Base-by-base conservation (phyloP, 2,329 filamentous ascomycete genomes). In the Pseudogymnoascus sp. region DNA sequence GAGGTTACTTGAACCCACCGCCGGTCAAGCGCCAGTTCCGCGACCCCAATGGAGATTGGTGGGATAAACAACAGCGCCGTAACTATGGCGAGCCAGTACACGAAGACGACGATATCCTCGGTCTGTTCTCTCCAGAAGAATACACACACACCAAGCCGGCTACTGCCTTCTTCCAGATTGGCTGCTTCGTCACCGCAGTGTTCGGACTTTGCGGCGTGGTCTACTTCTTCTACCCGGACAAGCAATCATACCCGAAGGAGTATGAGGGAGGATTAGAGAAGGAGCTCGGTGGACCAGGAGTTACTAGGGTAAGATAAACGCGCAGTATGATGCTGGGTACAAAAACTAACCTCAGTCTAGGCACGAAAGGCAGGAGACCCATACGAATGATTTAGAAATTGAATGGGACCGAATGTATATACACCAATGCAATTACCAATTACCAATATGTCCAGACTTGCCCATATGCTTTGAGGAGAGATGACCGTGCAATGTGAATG, bases 41-140 rank as follows among this genome's bases (percentile, higher is more conserved):
- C 73, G 94, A 97, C 75, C 94, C 95, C 35, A 84, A 97, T 74
- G 93, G 77, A 72, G 87, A 90, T 72, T 99, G 91, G 91, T 97
- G 91, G 90, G 93, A 99, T 77, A 89, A 91, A 75, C 94, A 99
- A 78, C 94, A 97, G 76, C 87, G 92, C 73, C 86, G 94, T 71
- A 97, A 99, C 81, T 97, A 90, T 74, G 92, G 92, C 75, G 95
- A 99, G 76, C 90, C 93, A 11, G 85, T 96, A 59, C 93, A 99
- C 75, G 95, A 99, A 76, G 94, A 99, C 75, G 89, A 97, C 75
- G 95, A 99, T 74, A 82, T 91, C 62, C 81, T 97, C 62, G 92
- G 91, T 68, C 88, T 96, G 66, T 93, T 99, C 77, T 88, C 90
- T 58, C 85, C 91, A 2, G 86, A 94, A 74, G 87, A 92, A 70